phyloP scores from a whole-genome alignment of 768 basidiomycete species.

The Psilocybe azurescens region DNA sequence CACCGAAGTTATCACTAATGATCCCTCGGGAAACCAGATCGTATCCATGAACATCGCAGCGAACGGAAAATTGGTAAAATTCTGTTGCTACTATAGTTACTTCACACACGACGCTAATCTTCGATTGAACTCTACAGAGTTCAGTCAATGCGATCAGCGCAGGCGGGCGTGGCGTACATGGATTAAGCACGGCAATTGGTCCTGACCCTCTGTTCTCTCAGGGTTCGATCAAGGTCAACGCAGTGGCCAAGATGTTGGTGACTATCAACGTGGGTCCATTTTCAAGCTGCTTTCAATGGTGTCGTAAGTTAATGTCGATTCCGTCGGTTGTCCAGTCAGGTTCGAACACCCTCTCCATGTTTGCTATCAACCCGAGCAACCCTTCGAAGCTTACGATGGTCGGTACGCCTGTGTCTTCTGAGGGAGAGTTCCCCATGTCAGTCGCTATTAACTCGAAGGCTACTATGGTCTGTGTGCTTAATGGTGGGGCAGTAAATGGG shows the following conservation, averaged over 20 bases:
- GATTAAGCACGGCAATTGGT: not conserved
- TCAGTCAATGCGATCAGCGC: conserved; percentile 10
- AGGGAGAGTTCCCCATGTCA: conserved; percentile 58
- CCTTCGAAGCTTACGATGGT: conserved; percentile 47
- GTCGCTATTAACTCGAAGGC: conserved; percentile 38
- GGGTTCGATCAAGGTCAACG: conserved; percentile 9
- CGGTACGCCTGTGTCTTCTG: conserved; percentile 46
- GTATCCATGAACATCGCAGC: conserved; percentile 12
- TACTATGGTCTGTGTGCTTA: conserved; percentile 41
- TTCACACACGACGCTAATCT: not conserved
- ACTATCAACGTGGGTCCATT: not conserved
- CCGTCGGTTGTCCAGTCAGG: conserved; percentile 41
- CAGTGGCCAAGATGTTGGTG: conserved; percentile 6
- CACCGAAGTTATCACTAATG: conserved; percentile 14
- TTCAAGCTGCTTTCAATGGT: not conserved
- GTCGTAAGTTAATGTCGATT: not conserved
- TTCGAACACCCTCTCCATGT: conserved; percentile 49
- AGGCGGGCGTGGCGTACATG: conserved; percentile 11
- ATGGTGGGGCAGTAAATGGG: conserved; percentile 49
- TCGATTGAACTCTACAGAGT: conserved; percentile 1
- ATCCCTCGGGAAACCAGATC: conserved; percentile 12
- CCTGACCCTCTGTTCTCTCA: conserved; percentile 17
- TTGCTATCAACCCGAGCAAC: conserved; percentile 46
- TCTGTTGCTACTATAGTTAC: too few species aligned
- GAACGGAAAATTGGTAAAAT: conserved; percentile 10